Base-by-base conservation (phyloP, 768 basidiomycete genomes). In the Tulasnella sp. region DNA sequence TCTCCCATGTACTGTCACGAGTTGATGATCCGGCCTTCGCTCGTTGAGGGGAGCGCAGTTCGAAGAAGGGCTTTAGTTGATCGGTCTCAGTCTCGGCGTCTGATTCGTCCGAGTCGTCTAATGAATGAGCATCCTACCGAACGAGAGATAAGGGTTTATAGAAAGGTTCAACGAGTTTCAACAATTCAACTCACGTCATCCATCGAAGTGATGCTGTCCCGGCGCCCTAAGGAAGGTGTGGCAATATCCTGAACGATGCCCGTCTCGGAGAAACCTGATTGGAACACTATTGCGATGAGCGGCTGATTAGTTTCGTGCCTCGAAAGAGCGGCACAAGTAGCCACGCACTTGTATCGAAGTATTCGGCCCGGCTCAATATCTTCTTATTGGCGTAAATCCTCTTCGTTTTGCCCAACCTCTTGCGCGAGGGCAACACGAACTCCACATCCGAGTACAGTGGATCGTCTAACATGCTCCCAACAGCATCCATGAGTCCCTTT, bases 371-470 rank as follows among this genome's bases (percentile, higher is more conserved):
- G 75, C 83, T 81, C 7, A 95, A 82, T 52, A 95, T 77, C 76
- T 84, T 86, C 75, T 85, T 86, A 59, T 87, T 86, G 0, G 92
- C 92, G 78, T 86, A 90, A 75, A 95, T 90, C 17, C 77, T 77
- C 17, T 83, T 79, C 34, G 76, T 75, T 47, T 80, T 82, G 29
- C 80, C 79, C 17, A 80, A 80, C 34, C 82, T 78, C 39, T 83
- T 77, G 37, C 80, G 80, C 52, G 81, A 80, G 0, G 90, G 90
- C 36, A 94, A 81, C 22, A 93, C 81, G 75, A 95, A 94, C 78
- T 90, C 88, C 19, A 94, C 86, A 76, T 95, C 92, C 6, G 92
- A 92, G 76, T 94, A 94, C 14, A 85, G 77, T n/a, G 90, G 90
- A 76, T 94, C 90, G 76, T 94, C 89, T 11, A 94, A 81, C 32